phyloP scores from a whole-genome alignment of 306 rosid genomes.

The Ammopiptanthus mongolicus region DNA sequence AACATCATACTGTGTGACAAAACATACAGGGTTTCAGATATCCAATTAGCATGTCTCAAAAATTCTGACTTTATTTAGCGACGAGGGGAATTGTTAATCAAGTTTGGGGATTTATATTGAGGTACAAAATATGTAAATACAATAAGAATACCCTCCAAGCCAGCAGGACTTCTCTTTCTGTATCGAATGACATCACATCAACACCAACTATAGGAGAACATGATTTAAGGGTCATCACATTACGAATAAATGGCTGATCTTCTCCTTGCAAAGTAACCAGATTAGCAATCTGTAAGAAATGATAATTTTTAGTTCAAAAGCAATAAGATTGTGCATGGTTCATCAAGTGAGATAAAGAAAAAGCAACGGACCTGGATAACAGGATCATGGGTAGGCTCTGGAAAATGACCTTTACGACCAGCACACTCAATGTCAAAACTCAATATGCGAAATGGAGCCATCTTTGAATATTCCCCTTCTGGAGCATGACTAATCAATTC shows the following conservation, averaged over 20 bases:
- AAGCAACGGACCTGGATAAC: conserved; percentile 77
- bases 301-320: conserved; percentile 23
- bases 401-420: conserved; percentile 98
- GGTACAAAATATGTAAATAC: conserved; percentile 3
- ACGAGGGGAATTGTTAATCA: neutral
- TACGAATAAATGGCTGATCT: conserved; percentile 68
- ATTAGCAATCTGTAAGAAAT: conserved; percentile 70
- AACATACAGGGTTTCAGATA: neutral
- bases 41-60: neutral
- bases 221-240: conserved; percentile 92
- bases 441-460: conserved; percentile 98
- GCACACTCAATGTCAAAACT: conserved; percentile 99
- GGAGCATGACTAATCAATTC: conserved; percentile 86
- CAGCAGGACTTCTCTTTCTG: conserved; percentile 84
- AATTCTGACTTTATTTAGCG: neutral
- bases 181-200: conserved; percentile 84
- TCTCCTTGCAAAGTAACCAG: conserved; percentile 92
- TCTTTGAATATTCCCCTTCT: conserved; percentile 91
- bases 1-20: neutral
- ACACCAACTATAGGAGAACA: conserved; percentile 95
- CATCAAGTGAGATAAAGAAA: neutral
- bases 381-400: conserved; percentile 93
- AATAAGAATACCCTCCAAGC: conserved; percentile 88
- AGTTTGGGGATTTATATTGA: neutral
- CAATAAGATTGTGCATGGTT: neutral